Percentiles rank a stretch among this genome's conserved stretches.
These are phyloP conservation scores for Beauveria pseudobassiana DNA, from an alignment of 2,329 filamentous ascomycete species.

Conservation along the genomic window DNA sequence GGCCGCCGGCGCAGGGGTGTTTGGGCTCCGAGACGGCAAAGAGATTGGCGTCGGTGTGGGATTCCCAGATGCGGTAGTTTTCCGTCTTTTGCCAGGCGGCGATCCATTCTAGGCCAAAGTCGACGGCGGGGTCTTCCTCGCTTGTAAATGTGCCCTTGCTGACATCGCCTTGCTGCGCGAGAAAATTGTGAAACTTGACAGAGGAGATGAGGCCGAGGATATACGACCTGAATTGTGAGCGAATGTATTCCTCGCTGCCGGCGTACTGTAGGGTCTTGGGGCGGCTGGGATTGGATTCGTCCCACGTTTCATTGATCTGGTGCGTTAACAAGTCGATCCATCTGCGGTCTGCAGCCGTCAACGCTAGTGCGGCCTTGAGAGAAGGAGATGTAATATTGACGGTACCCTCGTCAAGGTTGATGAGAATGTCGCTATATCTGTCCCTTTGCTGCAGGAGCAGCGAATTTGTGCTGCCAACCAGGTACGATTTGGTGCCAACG, in stretches of 20 bases:
- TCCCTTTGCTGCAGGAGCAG: conserved; percentile 90
- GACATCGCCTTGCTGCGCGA: conserved; percentile 63
- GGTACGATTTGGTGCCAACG: conserved; percentile 90
- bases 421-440: conserved; percentile 89
- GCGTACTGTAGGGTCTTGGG: conserved; percentile 95
- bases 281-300: conserved; percentile 76
- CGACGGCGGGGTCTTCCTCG: conserved; percentile 76
- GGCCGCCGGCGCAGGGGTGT: conserved; percentile 86
- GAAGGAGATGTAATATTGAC: conserved; percentile 78
- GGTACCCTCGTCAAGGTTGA: conserved; percentile 87
- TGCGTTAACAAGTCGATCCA: conserved; percentile 97
- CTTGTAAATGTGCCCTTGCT: conserved; percentile 58
- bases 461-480: conserved; percentile 95
- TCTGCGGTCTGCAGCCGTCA: conserved; percentile 80
- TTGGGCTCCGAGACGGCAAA: conserved; percentile 92
- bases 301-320: conserved; percentile 93
- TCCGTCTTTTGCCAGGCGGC: conserved; percentile 82
- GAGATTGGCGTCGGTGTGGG: conserved; percentile 72
- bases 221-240: conserved; percentile 95
- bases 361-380: conserved; percentile 63
- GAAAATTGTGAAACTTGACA: conserved; percentile 79
- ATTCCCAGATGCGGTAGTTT: conserved; percentile 85
- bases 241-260: conserved; percentile 94
- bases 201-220: conserved; percentile 80
- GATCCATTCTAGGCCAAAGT: conserved; percentile 80